Evolutionary conservation across 2,329 filamentous ascomycete species (phyloP), one percentile per base, ranked within the genome.

Genomic region (Fusarium sp.): DNA sequence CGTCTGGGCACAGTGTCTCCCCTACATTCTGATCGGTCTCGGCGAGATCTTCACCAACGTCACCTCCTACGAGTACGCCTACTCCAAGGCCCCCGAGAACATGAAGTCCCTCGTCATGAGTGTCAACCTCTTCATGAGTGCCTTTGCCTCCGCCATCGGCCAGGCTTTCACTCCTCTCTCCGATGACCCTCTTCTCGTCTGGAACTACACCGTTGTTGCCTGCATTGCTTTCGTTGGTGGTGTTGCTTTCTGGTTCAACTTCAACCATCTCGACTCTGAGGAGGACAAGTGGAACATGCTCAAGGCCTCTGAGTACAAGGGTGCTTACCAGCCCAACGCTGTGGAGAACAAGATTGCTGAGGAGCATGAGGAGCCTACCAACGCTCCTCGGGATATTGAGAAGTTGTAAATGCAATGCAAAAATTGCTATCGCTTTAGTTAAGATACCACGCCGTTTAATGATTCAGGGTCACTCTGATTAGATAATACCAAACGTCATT

Each of bases 81-180:
- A 89, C 82, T 90, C 89, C 77, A 93, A 93, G 80, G 91, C 91
- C 0, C 92, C 92, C 26, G 88, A 87, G 74, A 94, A 93, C 82
- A 94, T 94, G 92, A 90, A 91, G 69, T 92, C 89, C 2, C 84
- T 94, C n/a, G 91, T 94, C 72, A 85, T 87, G 78, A 87, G 88
- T 21, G 83, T 94, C 73, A 89, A 89, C 75, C 84, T 93, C 39
- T 90, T 92, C 82, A 93, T 88, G 85, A 89, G 84, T 31, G 91
- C 91, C 59, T 84, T 94, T 70, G 88, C 89, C 2, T 84, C 89
- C 31, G 91, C 91, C 36, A 80, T 94, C 50, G 90, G 89, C n/a
- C 88, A 93, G 81, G 90, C 89, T 1, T 85, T 92, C 39, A 86
- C 87, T 9, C 82, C 86, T 1, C 80, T 93, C 2, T 86, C 87